These are phyloP conservation scores for Anisodus tanguticus DNA, from an alignment of 257 asterid species.

Conservation along the genomic window DNA sequence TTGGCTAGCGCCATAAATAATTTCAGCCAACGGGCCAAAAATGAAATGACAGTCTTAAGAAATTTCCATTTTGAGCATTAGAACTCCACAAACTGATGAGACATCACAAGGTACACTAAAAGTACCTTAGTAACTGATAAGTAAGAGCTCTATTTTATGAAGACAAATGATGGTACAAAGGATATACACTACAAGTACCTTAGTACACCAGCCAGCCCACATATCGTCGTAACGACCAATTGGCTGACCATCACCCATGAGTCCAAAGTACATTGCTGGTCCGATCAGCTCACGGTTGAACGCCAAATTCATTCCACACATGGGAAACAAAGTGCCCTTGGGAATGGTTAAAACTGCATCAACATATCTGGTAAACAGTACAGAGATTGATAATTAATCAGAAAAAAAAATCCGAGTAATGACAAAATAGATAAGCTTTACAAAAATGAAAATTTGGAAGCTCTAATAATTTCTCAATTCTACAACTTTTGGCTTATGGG, in stretches of 20 bases:
- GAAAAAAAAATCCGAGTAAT: no score
- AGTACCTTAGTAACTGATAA: no score
- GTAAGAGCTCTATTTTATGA: no score
- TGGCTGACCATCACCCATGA: neutral
- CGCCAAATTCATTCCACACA: neutral
- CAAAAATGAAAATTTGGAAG: neutral
- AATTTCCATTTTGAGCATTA: neutral
- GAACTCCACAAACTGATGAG: neutral
- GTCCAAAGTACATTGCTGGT: neutral
- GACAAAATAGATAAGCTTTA: no score
- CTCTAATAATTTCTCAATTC: neutral
- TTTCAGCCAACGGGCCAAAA: no score
- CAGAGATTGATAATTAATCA: neutral
- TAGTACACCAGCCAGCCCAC: conserved; percentile 3
- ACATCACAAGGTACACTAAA: neutral
- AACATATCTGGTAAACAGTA: neutral
- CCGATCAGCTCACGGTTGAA: neutral
- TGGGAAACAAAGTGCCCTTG: neutral
- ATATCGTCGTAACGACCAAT: neutral
- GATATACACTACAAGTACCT: neutral
- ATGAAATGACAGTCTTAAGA: neutral
- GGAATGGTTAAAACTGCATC: neutral
- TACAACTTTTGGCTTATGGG: neutral
- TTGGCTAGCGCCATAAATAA: no score
- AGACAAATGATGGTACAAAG: neutral